Evolutionary conservation across 495 filamentous ascomycete genomes (phyloP).

Genomic region (Daldinia concentrica): DNA sequence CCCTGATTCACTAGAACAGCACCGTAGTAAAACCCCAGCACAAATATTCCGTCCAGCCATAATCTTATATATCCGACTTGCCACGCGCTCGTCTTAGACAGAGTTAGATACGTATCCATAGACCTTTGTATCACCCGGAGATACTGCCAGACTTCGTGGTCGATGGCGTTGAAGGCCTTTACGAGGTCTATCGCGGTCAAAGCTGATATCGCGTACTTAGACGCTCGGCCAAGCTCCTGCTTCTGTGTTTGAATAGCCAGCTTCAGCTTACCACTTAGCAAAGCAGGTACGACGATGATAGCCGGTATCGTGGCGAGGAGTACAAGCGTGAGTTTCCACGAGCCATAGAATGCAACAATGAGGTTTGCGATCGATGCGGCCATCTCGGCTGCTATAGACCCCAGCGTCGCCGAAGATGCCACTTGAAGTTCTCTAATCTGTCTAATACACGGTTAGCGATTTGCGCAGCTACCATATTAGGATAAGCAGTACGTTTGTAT

Average conservation of each 20-base stretch:
- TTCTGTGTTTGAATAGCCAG: constrained; percentile 75
- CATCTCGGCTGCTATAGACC: constrained; percentile 69
- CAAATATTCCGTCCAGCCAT: constrained; percentile 81
- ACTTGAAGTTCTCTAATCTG: constrained; percentile 84
- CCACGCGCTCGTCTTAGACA: constrained; percentile 71
- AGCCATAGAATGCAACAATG: constrained; percentile 75
- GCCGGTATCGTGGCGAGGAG: constrained; percentile 79
- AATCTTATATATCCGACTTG: constrained; percentile 79
- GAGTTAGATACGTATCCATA: constrained; percentile 69
- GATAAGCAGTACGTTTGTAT: constrained; percentile 73
- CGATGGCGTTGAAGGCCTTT: constrained; percentile 84
- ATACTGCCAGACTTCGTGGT: constrained; percentile 74
- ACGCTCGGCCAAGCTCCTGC: constrained; percentile 70
- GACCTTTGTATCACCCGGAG: constrained; percentile 64
- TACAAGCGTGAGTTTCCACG: constrained; percentile 87
- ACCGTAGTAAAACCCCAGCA: constrained; percentile 93
- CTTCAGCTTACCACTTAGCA: constrained; percentile 69
- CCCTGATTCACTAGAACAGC: constrained; percentile 66
- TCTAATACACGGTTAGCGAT: constrained; percentile 55
- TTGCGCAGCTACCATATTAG: background rate
- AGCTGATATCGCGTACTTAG: constrained; percentile 75
- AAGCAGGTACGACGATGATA: constrained; percentile 65
- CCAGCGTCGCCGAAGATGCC: constrained; percentile 80
- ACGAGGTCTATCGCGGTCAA: constrained; percentile 83
- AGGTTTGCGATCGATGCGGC: constrained; percentile 70